Base-by-base conservation (phyloP, 2,329 filamentous ascomycete genomes). In the Gyromitra esculenta region DNA sequence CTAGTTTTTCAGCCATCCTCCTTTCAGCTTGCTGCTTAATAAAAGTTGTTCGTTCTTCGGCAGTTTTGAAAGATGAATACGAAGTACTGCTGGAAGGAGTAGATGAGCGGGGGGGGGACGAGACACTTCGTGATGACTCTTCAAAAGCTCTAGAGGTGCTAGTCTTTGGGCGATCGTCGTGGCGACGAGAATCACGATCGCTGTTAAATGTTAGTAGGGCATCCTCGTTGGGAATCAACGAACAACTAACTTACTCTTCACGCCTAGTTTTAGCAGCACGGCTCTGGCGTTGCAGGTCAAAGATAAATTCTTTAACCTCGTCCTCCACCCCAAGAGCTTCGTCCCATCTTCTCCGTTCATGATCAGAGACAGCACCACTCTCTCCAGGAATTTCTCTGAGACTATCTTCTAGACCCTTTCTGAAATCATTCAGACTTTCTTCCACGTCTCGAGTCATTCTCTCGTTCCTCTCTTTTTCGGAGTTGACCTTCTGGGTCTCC, bases 11-110 rank as follows among this genome's bases (percentile, higher is more conserved):
- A 45, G 96, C 95, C 91, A 99, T 98, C 76, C 95, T 92, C 82
- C 95, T 93, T 83, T 98, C 94, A 7, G 96, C 96, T 83, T 97
- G 95, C 83, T 97, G 94, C 83, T 96, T 97, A 82, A 98, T 97
- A 82, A 96, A 97, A 4, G 95, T 94, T 45, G 96, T 94, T 71
- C 96, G 90, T 82, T 99, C 95, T 83, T 98, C 94, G 0, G 94
- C 91, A 0, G 94, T 97, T 84, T 92, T 93, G 83, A 96, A 96
- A 3, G 93, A 89, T 1, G 92, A 88, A 82, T 97, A 96, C 0
- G 91, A 91, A 25, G 84, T 83, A 59, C 87, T 84, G 39, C 86
- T 82, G 15, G 85, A 81, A 15, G 87, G 85, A 4, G 87, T 86
- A n/a, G 86, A 83, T 37, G 88, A 87, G 35, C 88, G 87, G 63